phyloP scores from a whole-genome alignment of 257 asterid species.

The Coffea eugenioides region DNA sequence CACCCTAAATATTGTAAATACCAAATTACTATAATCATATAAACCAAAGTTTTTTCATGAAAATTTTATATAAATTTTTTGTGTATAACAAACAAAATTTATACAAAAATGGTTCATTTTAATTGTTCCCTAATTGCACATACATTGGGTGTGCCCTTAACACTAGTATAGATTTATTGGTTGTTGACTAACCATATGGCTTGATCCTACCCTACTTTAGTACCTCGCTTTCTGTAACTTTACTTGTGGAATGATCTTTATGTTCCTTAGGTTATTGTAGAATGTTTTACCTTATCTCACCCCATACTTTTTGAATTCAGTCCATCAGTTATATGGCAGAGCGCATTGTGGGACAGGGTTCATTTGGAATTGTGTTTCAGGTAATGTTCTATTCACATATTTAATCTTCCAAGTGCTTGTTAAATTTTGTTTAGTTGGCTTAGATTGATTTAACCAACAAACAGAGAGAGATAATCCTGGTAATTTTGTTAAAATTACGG shows the following conservation, averaged over 20 bases:
- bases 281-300: not conserved
- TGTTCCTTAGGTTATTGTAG: not conserved
- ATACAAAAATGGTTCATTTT: too few relatives aligned
- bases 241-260: not conserved
- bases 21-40: too few relatives aligned
- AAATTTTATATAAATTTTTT: too few relatives aligned
- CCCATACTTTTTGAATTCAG: constrained; percentile 33
- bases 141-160: not conserved
- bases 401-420: not conserved
- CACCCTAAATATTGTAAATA: too few relatives aligned
- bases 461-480: not conserved
- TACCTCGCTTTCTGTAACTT: not conserved
- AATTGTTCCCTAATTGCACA: too few relatives aligned
- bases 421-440: not conserved
- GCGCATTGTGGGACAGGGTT: constrained; percentile 88
- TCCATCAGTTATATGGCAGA: constrained; percentile 90
- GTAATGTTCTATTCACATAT: constrained; percentile 27
- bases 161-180: not conserved
- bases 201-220: not conserved
- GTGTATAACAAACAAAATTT: too few relatives aligned
- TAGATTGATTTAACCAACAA: not conserved
- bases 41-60: too few relatives aligned
- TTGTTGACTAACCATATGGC: not conserved
- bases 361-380: constrained; percentile 91
- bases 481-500: too few relatives aligned